A percentile compares a stretch with the other conserved stretches of the same genome.
These are phyloP conservation scores for Xylariaceae sp. DNA, from an alignment of 2,329 filamentous ascomycete genomes.

Conservation along the genomic window DNA sequence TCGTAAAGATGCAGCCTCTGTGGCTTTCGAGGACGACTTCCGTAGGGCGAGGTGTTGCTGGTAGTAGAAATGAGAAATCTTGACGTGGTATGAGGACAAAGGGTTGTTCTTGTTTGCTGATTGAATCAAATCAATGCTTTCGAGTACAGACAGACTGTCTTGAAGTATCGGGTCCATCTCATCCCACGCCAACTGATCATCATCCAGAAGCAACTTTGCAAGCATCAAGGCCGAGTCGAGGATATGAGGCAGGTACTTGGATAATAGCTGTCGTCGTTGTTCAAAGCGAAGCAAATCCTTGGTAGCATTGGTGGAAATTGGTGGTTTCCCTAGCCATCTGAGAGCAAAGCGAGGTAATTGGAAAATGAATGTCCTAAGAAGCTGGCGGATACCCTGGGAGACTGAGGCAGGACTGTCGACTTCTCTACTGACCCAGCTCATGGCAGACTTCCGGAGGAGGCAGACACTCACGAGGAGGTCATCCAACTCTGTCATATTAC, in stretches of 20 bases:
- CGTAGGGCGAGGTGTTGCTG: conserved; percentile 58
- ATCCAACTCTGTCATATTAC: conserved; percentile 61
- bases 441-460: conserved; percentile 55
- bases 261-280: conserved; percentile 57
- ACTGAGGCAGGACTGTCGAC: conserved; percentile 7
- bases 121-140: conserved; percentile 48
- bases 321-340: conserved; percentile 64
- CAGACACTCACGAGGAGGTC: conserved; percentile 62
- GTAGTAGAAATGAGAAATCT: conserved; percentile 74
- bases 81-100: conserved; percentile 57
- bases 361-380: conserved; percentile 60
- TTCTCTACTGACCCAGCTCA: conserved; percentile 47
- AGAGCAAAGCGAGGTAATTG: conserved; percentile 63
- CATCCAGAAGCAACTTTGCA: conserved; percentile 55
- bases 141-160: conserved; percentile 58
- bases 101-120: conserved; percentile 33
- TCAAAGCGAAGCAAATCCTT: conserved; percentile 65
- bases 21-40: conserved; percentile 45
- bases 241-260: conserved; percentile 56
- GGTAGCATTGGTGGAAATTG: conserved; percentile 51
- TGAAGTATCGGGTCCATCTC: conserved; percentile 59
- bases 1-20: conserved; percentile 52
- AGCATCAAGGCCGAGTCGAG: conserved; percentile 65
- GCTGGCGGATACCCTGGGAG: conserved; percentile 28
- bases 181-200: conserved; percentile 54